phyloP scores from a whole-genome alignment of 2,329 filamentous ascomycete genomes.

The Fusarium sp. region DNA sequence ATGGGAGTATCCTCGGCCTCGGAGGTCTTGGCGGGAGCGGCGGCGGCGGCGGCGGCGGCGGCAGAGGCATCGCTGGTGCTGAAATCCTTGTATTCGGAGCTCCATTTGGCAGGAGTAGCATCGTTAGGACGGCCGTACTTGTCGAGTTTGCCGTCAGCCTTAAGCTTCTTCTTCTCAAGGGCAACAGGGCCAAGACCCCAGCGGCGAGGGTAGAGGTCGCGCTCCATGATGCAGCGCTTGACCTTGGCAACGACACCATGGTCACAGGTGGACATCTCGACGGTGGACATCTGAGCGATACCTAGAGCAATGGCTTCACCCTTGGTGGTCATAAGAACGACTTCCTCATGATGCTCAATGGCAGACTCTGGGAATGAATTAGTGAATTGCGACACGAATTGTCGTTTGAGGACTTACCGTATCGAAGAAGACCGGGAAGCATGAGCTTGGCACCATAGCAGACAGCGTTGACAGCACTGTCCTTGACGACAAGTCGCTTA shows the following conservation, averaged over 20 bases:
- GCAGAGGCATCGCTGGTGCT: conserved; percentile 65
- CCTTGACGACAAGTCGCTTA: conserved; percentile 98
- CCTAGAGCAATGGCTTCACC: conserved; percentile 97
- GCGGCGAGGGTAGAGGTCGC: conserved; percentile 94
- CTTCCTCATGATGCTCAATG: conserved; percentile 95
- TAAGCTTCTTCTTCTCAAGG: conserved; percentile 99
- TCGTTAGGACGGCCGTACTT: conserved; percentile 96
- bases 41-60: conserved; percentile 57
- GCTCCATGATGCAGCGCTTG: conserved; percentile 99
- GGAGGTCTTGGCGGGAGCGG: conserved; percentile 53
- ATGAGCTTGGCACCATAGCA: conserved; percentile 99
- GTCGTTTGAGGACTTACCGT: conserved; percentile 68
- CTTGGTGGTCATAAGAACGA: conserved; percentile 99
- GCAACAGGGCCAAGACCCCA: conserved; percentile 97
- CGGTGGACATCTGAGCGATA: conserved; percentile 97
- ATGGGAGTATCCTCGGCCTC: conserved; percentile 54
- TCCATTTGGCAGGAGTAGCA: conserved; percentile 93
- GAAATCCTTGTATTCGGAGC: conserved; percentile 91
- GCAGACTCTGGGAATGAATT: conserved; percentile 72
- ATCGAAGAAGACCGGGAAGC: conserved; percentile 94
- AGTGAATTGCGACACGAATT: conserved; percentile 35
- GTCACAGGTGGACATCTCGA: conserved; percentile 96
- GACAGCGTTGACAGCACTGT: conserved; percentile 84
- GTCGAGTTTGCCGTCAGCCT: conserved; percentile 96
- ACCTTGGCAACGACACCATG: conserved; percentile 98